A percentile compares a stretch with the other conserved stretches of the same genome.
These are phyloP conservation scores for Malassezia caprae DNA, from an alignment of 1,284 basidiomycete species.

Conservation along the genomic window DNA sequence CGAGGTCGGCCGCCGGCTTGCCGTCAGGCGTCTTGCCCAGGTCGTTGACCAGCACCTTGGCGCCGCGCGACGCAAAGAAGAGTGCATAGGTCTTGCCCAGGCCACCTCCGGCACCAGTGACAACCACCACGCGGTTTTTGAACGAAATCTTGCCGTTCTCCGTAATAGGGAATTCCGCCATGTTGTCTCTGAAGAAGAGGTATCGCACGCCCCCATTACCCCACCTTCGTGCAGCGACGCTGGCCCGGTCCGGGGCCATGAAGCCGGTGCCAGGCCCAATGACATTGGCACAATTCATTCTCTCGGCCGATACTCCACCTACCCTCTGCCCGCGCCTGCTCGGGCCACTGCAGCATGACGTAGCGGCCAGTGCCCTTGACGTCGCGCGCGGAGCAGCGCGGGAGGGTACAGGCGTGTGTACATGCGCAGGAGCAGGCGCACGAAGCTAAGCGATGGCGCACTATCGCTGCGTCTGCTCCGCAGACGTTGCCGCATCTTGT, in stretches of 20 bases:
- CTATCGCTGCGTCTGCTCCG: no score
- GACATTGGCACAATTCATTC: not conserved
- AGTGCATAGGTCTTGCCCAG: conserved; percentile 79
- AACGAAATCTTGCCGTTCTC: conserved; percentile 53
- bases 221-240: not conserved
- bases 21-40: conserved; percentile 63
- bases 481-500: no score
- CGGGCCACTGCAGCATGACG: not conserved
- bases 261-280: conserved; percentile 1
- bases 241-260: not conserved
- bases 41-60: conserved; percentile 61
- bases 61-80: conserved; percentile 74
- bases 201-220: not conserved
- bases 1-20: conserved; percentile 74
- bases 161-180: conserved; percentile 41
- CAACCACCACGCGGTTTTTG: conserved; percentile 80
- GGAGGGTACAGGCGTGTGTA: no score
- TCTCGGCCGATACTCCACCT: not conserved
- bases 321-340: not conserved
- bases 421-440: no score
- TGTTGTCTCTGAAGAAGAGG: conserved; percentile 13
- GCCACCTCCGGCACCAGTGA: conserved; percentile 93
- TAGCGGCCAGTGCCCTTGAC: not conserved
- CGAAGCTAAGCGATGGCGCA: no score
- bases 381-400: no score